Evolutionary conservation across 1,284 basidiomycete species (phyloP).

Genomic region (Fomitopsis pinicola): DNA sequence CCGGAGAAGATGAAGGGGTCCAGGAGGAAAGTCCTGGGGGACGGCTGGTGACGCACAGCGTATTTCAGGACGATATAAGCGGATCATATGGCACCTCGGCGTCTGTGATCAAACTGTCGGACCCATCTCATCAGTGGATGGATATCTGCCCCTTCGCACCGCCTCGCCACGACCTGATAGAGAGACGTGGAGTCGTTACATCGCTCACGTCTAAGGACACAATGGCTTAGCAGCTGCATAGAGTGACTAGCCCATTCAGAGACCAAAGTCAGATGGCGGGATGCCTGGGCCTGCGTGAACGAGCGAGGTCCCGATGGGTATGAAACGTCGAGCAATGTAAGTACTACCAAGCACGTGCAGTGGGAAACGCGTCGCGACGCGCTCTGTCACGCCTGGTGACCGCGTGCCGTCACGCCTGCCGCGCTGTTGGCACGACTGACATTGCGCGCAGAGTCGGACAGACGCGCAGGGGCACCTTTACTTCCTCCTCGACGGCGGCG

Average conservation of each 20-base stretch:
- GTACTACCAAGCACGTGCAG: not conserved
- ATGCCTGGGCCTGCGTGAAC: too few relatives aligned
- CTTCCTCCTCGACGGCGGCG: not conserved
- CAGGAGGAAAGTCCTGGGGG: not conserved
- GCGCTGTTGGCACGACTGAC: slow-evolving; percentile 3
- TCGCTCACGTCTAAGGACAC: not conserved
- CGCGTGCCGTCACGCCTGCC: not conserved
- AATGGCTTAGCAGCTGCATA: not conserved
- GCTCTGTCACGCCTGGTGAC: slow-evolving; percentile 5
- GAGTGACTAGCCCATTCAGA: not conserved
- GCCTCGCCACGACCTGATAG: slow-evolving; percentile 18
- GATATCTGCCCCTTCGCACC: slow-evolving; percentile 10
- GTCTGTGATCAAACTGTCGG: slow-evolving; percentile 8
- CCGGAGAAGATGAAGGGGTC: slow-evolving; percentile 17
- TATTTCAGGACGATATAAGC: slow-evolving; percentile 13
- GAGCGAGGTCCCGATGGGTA: not conserved
- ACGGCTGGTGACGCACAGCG: not conserved
- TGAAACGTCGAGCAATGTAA: too few relatives aligned
- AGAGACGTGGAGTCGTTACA: slow-evolving; percentile 1
- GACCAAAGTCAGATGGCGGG: not conserved
- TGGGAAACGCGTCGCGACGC: not conserved
- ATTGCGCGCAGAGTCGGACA: slow-evolving; percentile 6
- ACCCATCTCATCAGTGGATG: slow-evolving; percentile 12
- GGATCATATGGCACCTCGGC: slow-evolving; percentile 5
- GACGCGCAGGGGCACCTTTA: not conserved